These are phyloP conservation scores for Mycena floridula DNA, from an alignment of 768 basidiomycete genomes.

Conservation along the genomic window DNA sequence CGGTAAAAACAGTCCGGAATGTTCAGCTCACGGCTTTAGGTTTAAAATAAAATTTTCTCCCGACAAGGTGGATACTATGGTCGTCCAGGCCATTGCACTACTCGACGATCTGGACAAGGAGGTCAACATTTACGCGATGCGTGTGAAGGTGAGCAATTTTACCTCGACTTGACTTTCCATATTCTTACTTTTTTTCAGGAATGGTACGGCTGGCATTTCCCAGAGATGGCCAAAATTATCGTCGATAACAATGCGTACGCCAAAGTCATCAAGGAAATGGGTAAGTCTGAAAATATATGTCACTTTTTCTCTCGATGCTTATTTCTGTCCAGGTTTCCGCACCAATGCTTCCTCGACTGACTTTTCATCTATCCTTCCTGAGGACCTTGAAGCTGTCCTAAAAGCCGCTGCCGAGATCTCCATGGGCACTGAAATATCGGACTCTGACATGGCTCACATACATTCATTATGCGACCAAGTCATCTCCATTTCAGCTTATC, in stretches of 20 bases:
- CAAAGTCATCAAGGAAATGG: slow-evolving; percentile 89
- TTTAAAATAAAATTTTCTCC: slow-evolving; percentile 99
- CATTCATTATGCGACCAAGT: slow-evolving; percentile 97
- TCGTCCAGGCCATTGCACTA: slow-evolving; percentile 96
- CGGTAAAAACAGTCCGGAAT: background rate
- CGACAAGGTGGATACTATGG: slow-evolving; percentile 99
- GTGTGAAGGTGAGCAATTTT: slow-evolving; percentile 72
- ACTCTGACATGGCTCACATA: slow-evolving; percentile 95
- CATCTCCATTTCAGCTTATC: slow-evolving; percentile 93
- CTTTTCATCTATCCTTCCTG: slow-evolving; percentile 87
- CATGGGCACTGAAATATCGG: slow-evolving; percentile 99
- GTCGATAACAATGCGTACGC: slow-evolving; percentile 97
- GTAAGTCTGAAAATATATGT: slow-evolving; percentile 29
- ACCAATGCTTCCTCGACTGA: slow-evolving; percentile 86
- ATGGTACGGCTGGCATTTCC: slow-evolving; percentile 99
- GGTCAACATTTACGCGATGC: slow-evolving; percentile 99
- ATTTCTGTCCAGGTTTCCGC: slow-evolving; percentile 65
- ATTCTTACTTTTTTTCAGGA: slow-evolving; percentile 47
- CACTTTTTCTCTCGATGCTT: background rate
- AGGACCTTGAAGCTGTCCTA: slow-evolving; percentile 92
- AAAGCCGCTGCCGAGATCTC: slow-evolving; percentile 97
- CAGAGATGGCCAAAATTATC: slow-evolving; percentile 98
- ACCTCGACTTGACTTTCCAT: slow-evolving; percentile 1
- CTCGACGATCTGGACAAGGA: slow-evolving; percentile 99
- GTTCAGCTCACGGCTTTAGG: slow-evolving; percentile 32